These are phyloP conservation scores for Striga asiatica DNA, from an alignment of 257 asterid genomes.

Conservation along the genomic window DNA sequence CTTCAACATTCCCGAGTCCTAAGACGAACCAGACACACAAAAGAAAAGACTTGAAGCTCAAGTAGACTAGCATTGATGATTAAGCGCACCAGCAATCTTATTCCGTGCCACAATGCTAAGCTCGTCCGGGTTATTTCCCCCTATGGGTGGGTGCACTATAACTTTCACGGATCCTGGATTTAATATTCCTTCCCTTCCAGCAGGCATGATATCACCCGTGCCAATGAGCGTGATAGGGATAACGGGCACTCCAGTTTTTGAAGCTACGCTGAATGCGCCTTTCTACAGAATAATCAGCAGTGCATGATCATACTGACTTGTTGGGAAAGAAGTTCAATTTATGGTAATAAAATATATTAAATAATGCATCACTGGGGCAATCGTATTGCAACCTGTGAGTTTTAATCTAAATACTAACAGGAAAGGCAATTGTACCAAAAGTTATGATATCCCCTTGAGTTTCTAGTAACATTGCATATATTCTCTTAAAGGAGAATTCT, in stretches of 20 bases:
- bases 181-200: constrained; percentile 67
- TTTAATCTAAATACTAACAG: too few relatives aligned
- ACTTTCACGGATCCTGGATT: constrained; percentile 68
- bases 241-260: constrained; percentile 74
- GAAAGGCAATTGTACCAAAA: too few relatives aligned
- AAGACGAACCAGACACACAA: too few relatives aligned
- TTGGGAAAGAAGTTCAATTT: not conserved
- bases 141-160: constrained; percentile 52
- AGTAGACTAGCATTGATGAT: constrained; percentile 28
- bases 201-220: constrained; percentile 86
- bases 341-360: not conserved
- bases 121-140: constrained; percentile 45
- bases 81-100: constrained; percentile 51
- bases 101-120: constrained; percentile 62
- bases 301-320: not conserved
- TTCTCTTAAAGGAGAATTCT: too few relatives aligned
- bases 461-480: too few relatives aligned
- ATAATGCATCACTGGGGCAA: not conserved
- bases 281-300: constrained; percentile 38
- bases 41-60: not conserved
- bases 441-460: too few relatives aligned
- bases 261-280: constrained; percentile 92
- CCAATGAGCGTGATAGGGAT: constrained; percentile 80
- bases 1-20: constrained; percentile 4
- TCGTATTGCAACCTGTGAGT: too few relatives aligned